Conservation (phyloP, 441 rosid genomes). For the Pelargonium myrrhifolium region DNA sequence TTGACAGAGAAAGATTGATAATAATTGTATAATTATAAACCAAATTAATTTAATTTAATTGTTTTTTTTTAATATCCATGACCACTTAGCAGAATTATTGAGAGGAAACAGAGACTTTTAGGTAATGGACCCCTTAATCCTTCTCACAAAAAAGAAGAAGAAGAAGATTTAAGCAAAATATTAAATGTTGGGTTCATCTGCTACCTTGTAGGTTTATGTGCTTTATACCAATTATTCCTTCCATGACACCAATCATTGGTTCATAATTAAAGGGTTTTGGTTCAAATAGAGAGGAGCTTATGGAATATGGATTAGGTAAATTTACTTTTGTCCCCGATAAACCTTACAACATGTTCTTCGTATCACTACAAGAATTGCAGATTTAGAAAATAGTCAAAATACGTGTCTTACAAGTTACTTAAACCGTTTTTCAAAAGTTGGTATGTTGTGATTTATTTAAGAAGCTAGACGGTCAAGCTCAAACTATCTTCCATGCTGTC, state of each 20-base stretch:
- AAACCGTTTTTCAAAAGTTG: no score
- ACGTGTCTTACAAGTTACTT: no score
- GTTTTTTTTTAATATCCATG: background rate
- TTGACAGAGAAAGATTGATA: background rate
- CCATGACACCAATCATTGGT: slow-evolving; percentile 37
- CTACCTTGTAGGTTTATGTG: slow-evolving; percentile 30
- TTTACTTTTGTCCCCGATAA: slow-evolving; percentile 27
- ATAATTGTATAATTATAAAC: background rate
- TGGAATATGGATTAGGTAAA: slow-evolving; percentile 34
- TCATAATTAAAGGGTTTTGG: slow-evolving; percentile 24
- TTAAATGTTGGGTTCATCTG: slow-evolving; percentile 32
- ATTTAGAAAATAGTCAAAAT: no score
- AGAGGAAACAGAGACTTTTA: slow-evolving; percentile 13
- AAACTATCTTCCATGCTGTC: no score
- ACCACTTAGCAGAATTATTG: slow-evolving; percentile 1
- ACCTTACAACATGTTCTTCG: slow-evolving; percentile 28
- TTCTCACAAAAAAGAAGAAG: slow-evolving; percentile 16
- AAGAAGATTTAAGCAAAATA: slow-evolving; percentile 21
- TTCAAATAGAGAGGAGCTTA: slow-evolving; percentile 19
- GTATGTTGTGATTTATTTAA: no score
- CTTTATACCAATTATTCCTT: slow-evolving; percentile 36
- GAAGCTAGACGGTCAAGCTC: no score
- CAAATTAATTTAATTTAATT: no score
- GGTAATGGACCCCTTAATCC: slow-evolving; percentile 31
- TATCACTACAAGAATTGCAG: no score